Evolutionary conservation across 2,329 filamentous ascomycete genomes (phyloP).

Genomic region (Aspergillus sp.): DNA sequence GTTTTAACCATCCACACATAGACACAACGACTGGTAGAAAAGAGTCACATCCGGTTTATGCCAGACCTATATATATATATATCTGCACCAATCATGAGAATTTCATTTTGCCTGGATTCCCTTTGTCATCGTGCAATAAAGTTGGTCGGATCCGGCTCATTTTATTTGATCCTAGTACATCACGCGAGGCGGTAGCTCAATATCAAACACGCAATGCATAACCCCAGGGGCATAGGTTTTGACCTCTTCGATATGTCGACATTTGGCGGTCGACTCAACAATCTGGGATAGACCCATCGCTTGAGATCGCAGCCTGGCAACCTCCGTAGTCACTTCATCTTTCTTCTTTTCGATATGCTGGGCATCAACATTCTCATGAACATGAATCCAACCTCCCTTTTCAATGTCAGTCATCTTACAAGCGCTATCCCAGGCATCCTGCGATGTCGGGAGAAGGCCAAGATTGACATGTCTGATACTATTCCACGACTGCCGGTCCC

Average conservation of each 20-base stretch:
- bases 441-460: slow-evolving; percentile 55
- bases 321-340: slow-evolving; percentile 38
- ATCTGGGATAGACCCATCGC: slow-evolving; percentile 4
- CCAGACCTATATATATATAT: too few species aligned
- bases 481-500: slow-evolving; percentile 30
- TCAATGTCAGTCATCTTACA: slow-evolving; percentile 45
- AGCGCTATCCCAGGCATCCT: slow-evolving; percentile 49
- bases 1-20: too few species aligned
- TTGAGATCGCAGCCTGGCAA: slow-evolving; percentile 30
- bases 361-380: slow-evolving; percentile 59
- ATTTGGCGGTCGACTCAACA: slow-evolving; percentile 18
- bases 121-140: neutral
- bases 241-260: slow-evolving; percentile 50
- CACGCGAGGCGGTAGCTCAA: slow-evolving; percentile 29
- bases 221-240: slow-evolving; percentile 63
- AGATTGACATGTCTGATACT: slow-evolving; percentile 57
- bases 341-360: slow-evolving; percentile 40
- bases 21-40: too few species aligned
- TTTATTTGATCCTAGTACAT: neutral
- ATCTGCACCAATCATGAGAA: too few species aligned
- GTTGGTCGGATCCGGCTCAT: neutral
- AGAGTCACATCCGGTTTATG: too few species aligned
- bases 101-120: too few species aligned
- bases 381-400: slow-evolving; percentile 56
- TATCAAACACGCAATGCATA: slow-evolving; percentile 61